Conservation (phyloP, 805 yeast species). For the Zygoascus tannicola region DNA sequence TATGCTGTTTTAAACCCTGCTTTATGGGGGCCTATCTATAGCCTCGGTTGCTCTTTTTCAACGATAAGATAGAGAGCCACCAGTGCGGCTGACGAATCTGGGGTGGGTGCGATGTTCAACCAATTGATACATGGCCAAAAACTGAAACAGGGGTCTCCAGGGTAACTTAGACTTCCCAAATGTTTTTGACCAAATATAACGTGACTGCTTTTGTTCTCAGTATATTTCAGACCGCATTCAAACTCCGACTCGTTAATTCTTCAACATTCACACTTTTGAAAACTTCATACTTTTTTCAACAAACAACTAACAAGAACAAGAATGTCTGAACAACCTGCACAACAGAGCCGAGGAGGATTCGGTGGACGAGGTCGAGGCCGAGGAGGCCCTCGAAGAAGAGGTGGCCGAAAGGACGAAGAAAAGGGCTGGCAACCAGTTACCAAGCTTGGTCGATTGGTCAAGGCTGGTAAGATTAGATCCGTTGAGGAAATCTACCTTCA, state of each 20-base stretch:
- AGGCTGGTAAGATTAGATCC: slow-evolving; percentile 94
- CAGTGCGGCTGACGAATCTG: too few species aligned
- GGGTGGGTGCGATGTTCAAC: too few species aligned
- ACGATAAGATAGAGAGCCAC: too few species aligned
- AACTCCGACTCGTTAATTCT: slow-evolving; percentile 3
- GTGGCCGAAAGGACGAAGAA: slow-evolving; percentile 84
- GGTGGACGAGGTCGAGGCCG: slow-evolving; percentile 33
- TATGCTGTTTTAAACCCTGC: too few species aligned
- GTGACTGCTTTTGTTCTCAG: too few species aligned
- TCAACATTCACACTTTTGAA: neutral
- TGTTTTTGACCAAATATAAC: too few species aligned
- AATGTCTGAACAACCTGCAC: slow-evolving; percentile 26
- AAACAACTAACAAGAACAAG: slow-evolving; percentile 6
- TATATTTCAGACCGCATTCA: neutral
- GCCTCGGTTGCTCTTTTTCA: too few species aligned
- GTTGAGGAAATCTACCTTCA: slow-evolving; percentile 98
- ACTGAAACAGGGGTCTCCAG: too few species aligned
- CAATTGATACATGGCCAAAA: too few species aligned
- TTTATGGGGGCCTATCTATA: too few species aligned
- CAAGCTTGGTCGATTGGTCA: slow-evolving; percentile 99
- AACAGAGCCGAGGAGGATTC: slow-evolving; percentile 30
- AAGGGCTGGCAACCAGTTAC: slow-evolving; percentile 99
- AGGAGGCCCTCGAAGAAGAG: slow-evolving; percentile 57
- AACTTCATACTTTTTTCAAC: neutral
- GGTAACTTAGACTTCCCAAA: too few species aligned